Evolutionary conservation across 1,139 yeast species (phyloP).

Genomic region (Diutina sp.): DNA sequence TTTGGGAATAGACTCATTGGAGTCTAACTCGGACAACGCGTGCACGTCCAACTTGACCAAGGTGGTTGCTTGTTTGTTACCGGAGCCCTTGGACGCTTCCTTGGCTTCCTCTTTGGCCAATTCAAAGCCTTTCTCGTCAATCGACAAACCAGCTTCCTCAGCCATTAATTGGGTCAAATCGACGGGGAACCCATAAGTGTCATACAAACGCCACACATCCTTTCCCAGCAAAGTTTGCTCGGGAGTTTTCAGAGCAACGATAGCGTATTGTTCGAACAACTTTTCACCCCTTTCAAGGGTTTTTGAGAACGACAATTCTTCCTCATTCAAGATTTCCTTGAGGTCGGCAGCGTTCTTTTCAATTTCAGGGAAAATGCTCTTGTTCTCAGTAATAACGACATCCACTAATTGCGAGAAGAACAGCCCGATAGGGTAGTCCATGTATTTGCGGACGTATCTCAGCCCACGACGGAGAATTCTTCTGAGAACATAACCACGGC

Average conservation of each 20-base stretch:
- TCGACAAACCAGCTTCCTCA: constrained; percentile 90
- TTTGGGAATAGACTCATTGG: constrained; percentile 50
- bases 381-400: constrained; percentile 79
- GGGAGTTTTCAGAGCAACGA: constrained; percentile 63
- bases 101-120: constrained; percentile 77
- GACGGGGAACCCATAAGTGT: constrained; percentile 99
- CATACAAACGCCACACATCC: constrained; percentile 97
- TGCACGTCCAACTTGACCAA: constrained; percentile 83
- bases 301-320: constrained; percentile 87
- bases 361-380: constrained; percentile 86
- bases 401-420: constrained; percentile 90
- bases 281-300: constrained; percentile 98
- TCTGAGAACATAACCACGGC: constrained; percentile 95
- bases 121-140: constrained; percentile 87
- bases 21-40: constrained; percentile 54
- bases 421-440: constrained; percentile 89
- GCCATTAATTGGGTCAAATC: constrained; percentile 98
- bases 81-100: constrained; percentile 91
- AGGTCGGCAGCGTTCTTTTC: constrained; percentile 58
- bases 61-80: constrained; percentile 42
- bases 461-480: constrained; percentile 97
- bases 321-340: constrained; percentile 88
- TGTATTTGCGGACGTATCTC: constrained; percentile 90
- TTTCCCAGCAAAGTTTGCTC: constrained; percentile 75
- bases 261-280: constrained; percentile 85